Conservation (phyloP, 2,329 filamentous ascomycete genomes). For the Trichoderma koningiopsis region DNA sequence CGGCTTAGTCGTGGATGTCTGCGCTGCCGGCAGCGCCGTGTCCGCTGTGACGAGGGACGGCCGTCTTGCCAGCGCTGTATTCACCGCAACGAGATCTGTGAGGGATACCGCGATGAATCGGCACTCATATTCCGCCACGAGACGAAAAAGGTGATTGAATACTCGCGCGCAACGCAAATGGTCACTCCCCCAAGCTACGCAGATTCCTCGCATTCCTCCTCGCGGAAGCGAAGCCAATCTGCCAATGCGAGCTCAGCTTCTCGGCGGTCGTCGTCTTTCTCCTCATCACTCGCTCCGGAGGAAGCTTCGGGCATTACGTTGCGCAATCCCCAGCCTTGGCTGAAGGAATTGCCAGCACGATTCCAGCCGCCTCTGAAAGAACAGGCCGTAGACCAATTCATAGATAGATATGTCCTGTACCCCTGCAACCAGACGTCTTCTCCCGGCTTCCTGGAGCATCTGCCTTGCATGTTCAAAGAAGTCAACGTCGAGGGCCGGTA, state of each 20-base stretch:
- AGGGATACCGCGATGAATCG: slow-evolving; percentile 43
- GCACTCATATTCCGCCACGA: slow-evolving; percentile 43
- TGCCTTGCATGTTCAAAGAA: slow-evolving; percentile 43
- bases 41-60: slow-evolving; percentile 40
- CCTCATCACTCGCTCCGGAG: not conserved
- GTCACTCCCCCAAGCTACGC: slow-evolving; percentile 3
- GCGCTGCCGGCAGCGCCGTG: slow-evolving; percentile 37
- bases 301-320: not conserved
- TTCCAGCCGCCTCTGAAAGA: slow-evolving; percentile 31
- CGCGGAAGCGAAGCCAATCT: not conserved
- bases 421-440: slow-evolving; percentile 38
- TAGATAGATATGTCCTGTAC: slow-evolving; percentile 44
- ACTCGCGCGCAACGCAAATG: slow-evolving; percentile 20
- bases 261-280: not conserved
- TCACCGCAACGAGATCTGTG: slow-evolving; percentile 41
- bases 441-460: slow-evolving; percentile 45
- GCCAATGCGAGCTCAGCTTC: not conserved
- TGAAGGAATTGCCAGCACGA: not conserved
- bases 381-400: slow-evolving; percentile 37
- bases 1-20: slow-evolving; percentile 39
- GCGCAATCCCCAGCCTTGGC: not conserved
- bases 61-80: slow-evolving; percentile 43
- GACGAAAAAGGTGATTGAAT: slow-evolving; percentile 36
- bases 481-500: slow-evolving; percentile 42
- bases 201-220: not conserved